Base-by-base conservation (phyloP, 2,329 filamentous ascomycete genomes). In the Trichoderma oligosporum region DNA sequence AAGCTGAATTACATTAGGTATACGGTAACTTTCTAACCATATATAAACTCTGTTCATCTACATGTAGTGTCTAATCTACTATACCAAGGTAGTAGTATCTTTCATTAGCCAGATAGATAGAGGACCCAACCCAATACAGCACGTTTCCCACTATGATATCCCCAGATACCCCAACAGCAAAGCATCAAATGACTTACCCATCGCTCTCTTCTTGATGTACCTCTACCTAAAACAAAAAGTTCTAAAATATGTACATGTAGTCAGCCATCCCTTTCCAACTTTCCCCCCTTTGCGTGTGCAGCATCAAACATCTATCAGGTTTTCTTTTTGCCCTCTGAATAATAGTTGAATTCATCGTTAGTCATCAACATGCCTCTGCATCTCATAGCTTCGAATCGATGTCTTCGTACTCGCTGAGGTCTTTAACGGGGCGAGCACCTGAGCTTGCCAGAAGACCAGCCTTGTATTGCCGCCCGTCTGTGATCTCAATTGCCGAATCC, bases 371-470 rank as follows among this genome's bases (percentile, higher is more conserved):
- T 22, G 11, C 16, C 56, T 31, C 5, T 0, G 16, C 12, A 12
- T 31, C 16, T 61, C 57, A 93, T 57, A 97, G 79, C 76, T 97
- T 97, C 12, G 89, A 76, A 61, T 89, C 90, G 59, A 86, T 78
- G 59, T 97, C 93, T 70, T 96, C 89, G 71, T 93, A 97, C 67
- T 91, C 88, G 61, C 80, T 87, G 56, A 97, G 72, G 63, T 94
- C 87, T 67, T 82, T 86, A 27, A 89, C 82, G 0, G 92, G 83
- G 60, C 80, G 80, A 1, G 91, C 84, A 1, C 89, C 93, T 20
- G 82, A 79, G 61, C 86, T 94, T 25, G 90, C 81, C 59, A 82
- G 76, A 65, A 97, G 77, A 12, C 83, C 78, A 0, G 89, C 85
- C 78, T 94, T 96, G 81, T 87, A 97, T 27, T 82, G 80, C 60